Percentiles rank a stretch among this genome's conserved stretches.
Evolutionary conservation across 1,284 basidiomycete species (phyloP).

Genomic region (Marasmius sp.): DNA sequence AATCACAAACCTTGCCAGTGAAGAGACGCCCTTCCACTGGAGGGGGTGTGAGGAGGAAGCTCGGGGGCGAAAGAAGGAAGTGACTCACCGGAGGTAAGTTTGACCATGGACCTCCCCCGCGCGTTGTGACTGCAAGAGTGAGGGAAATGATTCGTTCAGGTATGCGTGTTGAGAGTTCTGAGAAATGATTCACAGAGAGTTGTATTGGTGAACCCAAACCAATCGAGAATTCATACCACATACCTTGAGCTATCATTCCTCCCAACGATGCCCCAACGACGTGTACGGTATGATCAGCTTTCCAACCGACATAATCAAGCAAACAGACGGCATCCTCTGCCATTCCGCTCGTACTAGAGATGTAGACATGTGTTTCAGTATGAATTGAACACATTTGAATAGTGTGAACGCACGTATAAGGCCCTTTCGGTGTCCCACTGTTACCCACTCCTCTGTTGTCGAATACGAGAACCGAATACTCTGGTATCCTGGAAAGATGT

Average conservation of each 20-base stretch:
- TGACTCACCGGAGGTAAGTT: slow-evolving; percentile 60
- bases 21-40: slow-evolving; percentile 45
- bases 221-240: neutral
- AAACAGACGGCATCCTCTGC: slow-evolving; percentile 74
- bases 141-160: slow-evolving; percentile 69
- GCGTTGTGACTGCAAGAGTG: slow-evolving; percentile 68
- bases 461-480: slow-evolving; percentile 70
- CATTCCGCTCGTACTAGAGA: slow-evolving; percentile 69
- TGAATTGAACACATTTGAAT: neutral
- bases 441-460: slow-evolving; percentile 89
- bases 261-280: slow-evolving; percentile 82
- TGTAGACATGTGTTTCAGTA: slow-evolving; percentile 24
- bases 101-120: slow-evolving; percentile 56
- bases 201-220: neutral
- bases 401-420: slow-evolving; percentile 52
- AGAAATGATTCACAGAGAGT: neutral
- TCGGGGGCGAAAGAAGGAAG: neutral
- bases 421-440: slow-evolving; percentile 68
- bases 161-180: slow-evolving; percentile 68
- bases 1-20: slow-evolving; percentile 31
- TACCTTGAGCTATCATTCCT: slow-evolving; percentile 84
- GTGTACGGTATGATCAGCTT: slow-evolving; percentile 51
- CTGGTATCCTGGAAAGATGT: slow-evolving; percentile 48
- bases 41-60: neutral
- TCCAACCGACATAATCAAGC: slow-evolving; percentile 77